Conservation (phyloP, 495 filamentous ascomycete species). For the Podospora comata region DNA sequence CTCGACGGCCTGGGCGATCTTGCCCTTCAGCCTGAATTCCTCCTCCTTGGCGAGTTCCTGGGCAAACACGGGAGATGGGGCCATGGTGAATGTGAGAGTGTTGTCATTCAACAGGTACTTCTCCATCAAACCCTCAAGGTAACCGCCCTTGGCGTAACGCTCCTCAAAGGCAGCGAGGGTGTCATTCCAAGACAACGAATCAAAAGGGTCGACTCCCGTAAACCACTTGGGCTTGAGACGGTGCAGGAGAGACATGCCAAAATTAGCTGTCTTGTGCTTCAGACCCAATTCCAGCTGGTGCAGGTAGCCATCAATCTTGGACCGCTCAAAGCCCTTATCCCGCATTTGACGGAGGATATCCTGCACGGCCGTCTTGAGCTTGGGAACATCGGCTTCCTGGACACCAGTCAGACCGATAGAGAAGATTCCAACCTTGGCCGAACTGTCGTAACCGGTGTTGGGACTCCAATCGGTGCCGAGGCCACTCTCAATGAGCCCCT, state of each 20-base stretch:
- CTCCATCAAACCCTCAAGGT: constrained; percentile 79
- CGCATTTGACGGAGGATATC: constrained; percentile 63
- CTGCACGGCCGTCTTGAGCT: constrained; percentile 68
- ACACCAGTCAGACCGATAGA: constrained; percentile 89
- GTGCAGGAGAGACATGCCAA: constrained; percentile 87
- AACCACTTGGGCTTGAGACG: constrained; percentile 89
- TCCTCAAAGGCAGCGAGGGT: constrained; percentile 76
- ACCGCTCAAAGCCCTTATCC: constrained; percentile 74
- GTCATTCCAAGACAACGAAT: constrained; percentile 84
- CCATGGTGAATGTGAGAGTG: constrained; percentile 91
- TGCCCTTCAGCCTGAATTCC: constrained; percentile 60
- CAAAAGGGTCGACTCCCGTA: constrained; percentile 88
- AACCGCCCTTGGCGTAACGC: constrained; percentile 64
- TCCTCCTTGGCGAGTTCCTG: constrained; percentile 77
- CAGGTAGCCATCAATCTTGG: constrained; percentile 87
- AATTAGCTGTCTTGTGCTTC: constrained; percentile 92
- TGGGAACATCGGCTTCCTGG: constrained; percentile 68
- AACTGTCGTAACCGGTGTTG: constrained; percentile 85
- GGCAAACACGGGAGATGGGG: constrained; percentile 69
- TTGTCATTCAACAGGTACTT: constrained; percentile 87
- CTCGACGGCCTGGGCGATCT: constrained; percentile 65
- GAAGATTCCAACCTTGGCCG: constrained; percentile 73
- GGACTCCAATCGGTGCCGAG: constrained; percentile 90
- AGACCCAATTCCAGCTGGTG: constrained; percentile 87
- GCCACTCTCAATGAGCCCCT: constrained; percentile 83